Conservation (phyloP, 2,329 filamentous ascomycete genomes). For the Aspergillus spinulosporus region DNA sequence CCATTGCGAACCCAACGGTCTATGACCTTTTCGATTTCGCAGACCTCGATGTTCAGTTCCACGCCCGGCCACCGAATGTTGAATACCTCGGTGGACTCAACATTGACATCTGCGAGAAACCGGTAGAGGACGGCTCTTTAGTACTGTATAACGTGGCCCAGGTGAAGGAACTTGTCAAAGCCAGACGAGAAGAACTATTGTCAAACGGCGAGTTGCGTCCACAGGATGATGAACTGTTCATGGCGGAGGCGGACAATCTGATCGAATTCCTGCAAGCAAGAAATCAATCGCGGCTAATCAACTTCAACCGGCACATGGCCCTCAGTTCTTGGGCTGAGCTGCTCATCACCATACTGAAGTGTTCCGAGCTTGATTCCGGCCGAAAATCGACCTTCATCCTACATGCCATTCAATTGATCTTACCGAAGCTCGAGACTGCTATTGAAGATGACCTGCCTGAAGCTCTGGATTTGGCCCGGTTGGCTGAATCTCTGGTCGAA, state of each 20-base stretch:
- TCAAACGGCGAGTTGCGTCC: slow-evolving; percentile 47
- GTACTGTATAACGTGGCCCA: slow-evolving; percentile 68
- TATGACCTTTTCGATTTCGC: slow-evolving; percentile 95
- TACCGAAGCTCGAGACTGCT: slow-evolving; percentile 81
- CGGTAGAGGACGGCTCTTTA: slow-evolving; percentile 54
- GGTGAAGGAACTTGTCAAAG: slow-evolving; percentile 69
- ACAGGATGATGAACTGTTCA: slow-evolving; percentile 45
- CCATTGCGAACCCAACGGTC: slow-evolving; percentile 69
- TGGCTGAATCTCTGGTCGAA: slow-evolving; percentile 66
- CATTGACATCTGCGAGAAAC: slow-evolving; percentile 63
- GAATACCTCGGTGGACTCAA: slow-evolving; percentile 66
- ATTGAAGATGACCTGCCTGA: slow-evolving; percentile 68
- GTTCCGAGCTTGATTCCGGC: slow-evolving; percentile 73
- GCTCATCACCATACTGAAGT: slow-evolving; percentile 77
- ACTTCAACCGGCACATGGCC: slow-evolving; percentile 60
- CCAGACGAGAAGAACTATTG: slow-evolving; percentile 46
- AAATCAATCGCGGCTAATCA: slow-evolving; percentile 43
- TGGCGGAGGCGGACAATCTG: slow-evolving; percentile 41
- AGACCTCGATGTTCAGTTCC: slow-evolving; percentile 58
- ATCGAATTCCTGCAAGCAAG: slow-evolving; percentile 41
- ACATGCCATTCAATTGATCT: slow-evolving; percentile 80
- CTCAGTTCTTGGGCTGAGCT: slow-evolving; percentile 83
- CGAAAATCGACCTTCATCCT: slow-evolving; percentile 76
- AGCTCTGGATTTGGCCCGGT: slow-evolving; percentile 71
- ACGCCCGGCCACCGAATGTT: slow-evolving; percentile 54